Conservation (phyloP, 768 basidiomycete genomes). For the Peribolospora kevripleyi region DNA sequence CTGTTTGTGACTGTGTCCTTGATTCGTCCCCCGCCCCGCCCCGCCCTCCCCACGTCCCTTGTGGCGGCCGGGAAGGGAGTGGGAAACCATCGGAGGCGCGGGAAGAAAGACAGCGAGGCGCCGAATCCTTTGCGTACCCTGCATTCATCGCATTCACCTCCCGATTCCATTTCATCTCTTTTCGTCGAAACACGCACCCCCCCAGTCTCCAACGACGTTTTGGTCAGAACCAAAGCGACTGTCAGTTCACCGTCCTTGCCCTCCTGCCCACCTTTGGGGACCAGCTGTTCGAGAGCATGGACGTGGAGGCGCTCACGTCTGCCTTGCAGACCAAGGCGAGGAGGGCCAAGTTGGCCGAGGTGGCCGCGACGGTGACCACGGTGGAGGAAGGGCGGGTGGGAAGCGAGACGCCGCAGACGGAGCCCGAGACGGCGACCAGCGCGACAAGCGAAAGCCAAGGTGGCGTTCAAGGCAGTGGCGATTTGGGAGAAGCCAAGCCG, state of each 20-base stretch:
- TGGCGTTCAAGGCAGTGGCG: too few relatives aligned
- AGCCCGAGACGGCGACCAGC: not conserved
- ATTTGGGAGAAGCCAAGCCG: not conserved
- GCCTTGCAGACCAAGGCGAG: slow-evolving; percentile 22
- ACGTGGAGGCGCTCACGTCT: slow-evolving; percentile 44
- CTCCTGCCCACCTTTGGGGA: slow-evolving; percentile 37
- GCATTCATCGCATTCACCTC: too few relatives aligned
- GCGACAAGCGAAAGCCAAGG: not conserved
- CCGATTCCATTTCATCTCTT: not conserved
- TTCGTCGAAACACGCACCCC: not conserved
- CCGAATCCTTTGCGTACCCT: too few relatives aligned
- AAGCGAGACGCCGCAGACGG: not conserved
- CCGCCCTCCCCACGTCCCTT: too few relatives aligned
- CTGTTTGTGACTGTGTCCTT: not conserved
- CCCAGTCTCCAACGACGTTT: slow-evolving; percentile 46
- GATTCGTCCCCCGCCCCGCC: too few relatives aligned
- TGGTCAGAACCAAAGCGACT: slow-evolving; percentile 48
- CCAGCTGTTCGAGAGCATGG: slow-evolving; percentile 44
- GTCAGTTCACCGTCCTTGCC: slow-evolving; percentile 48
- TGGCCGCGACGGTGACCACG: not conserved
- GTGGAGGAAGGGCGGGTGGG: not conserved
- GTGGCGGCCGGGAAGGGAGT: too few relatives aligned
- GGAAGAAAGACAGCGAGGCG: too few relatives aligned
- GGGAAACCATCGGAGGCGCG: too few relatives aligned
- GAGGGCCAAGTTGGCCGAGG: not conserved